Percentiles rank a stretch among this genome's conserved stretches.
Conservation (phyloP, 768 basidiomycete genomes). For the Tephrocybe sp. region DNA sequence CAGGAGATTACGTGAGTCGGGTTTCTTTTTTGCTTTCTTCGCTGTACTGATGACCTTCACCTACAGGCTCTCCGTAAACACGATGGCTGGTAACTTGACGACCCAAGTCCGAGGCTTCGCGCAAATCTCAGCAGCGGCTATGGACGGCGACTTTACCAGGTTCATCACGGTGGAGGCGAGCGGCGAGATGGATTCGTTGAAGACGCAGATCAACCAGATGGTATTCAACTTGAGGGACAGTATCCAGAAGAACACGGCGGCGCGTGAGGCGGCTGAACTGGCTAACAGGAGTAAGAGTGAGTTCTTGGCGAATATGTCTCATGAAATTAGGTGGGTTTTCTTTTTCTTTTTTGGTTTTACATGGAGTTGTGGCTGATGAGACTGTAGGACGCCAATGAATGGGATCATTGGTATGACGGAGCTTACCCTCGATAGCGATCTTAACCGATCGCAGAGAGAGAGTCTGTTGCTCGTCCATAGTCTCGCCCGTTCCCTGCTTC, state of each 20-base stretch:
- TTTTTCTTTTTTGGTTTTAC: not conserved
- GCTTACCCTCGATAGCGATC: slow-evolving; percentile 92
- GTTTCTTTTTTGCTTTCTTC: not conserved
- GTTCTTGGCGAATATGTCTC: slow-evolving; percentile 98
- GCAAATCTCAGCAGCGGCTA: slow-evolving; percentile 97
- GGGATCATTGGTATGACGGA: slow-evolving; percentile 99
- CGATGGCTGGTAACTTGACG: slow-evolving; percentile 96
- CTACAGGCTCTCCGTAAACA: slow-evolving; percentile 88
- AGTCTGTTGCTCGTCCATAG: slow-evolving; percentile 95
- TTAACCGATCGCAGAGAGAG: slow-evolving; percentile 93
- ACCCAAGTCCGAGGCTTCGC: slow-evolving; percentile 99
- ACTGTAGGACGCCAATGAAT: slow-evolving; percentile 95
- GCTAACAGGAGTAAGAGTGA: slow-evolving; percentile 98
- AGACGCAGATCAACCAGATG: slow-evolving; percentile 99
- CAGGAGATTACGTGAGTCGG: slow-evolving; percentile 90
- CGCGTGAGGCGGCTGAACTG: slow-evolving; percentile 94
- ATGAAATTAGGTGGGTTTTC: slow-evolving; percentile 85
- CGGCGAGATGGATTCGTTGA: slow-evolving; percentile 99
- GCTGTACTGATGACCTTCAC: not conserved
- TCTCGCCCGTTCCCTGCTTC: slow-evolving; percentile 85
- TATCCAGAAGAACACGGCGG: slow-evolving; percentile 98
- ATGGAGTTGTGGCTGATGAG: slow-evolving; percentile 9
- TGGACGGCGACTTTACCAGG: slow-evolving; percentile 97
- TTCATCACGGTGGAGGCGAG: slow-evolving; percentile 99
- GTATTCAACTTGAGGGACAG: slow-evolving; percentile 95